Conservation (phyloP, 257 asterid genomes). For the Schizonepeta tenuifolia region DNA sequence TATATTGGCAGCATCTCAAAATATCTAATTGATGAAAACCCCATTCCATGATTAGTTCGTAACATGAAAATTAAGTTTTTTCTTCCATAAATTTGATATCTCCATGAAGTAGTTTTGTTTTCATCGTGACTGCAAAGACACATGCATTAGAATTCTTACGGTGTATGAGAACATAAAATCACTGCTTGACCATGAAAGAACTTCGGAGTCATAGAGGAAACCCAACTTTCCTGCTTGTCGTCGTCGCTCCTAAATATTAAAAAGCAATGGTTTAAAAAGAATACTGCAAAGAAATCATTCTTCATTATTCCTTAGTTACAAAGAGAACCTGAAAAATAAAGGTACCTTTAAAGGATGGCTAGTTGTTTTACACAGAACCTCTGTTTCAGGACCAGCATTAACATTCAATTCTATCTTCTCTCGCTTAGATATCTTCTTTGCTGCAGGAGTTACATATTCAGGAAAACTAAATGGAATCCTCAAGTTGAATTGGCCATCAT, state of each 20-base stretch:
- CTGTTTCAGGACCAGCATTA: slow-evolving; percentile 68
- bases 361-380: slow-evolving; percentile 60
- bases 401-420: slow-evolving; percentile 80
- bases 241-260: slow-evolving; percentile 53
- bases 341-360: slow-evolving; percentile 91
- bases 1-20: slow-evolving; percentile 15
- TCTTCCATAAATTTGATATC: not conserved
- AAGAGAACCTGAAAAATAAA: slow-evolving; percentile 22
- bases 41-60: not conserved
- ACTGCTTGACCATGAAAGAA: slow-evolving; percentile 78
- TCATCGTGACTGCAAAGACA: slow-evolving; percentile 10
- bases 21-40: not conserved
- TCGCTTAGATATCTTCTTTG: slow-evolving; percentile 74
- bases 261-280: slow-evolving; percentile 11
- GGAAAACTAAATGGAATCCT: slow-evolving; percentile 86
- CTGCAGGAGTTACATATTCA: slow-evolving; percentile 83
- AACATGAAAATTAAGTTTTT: slow-evolving; percentile 15
- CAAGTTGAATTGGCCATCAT: slow-evolving; percentile 68
- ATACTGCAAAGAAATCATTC: slow-evolving; percentile 11
- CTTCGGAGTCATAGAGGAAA: slow-evolving; percentile 74
- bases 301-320: slow-evolving; percentile 17
- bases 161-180: slow-evolving; percentile 65
- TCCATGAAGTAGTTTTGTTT: not conserved
- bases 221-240: slow-evolving; percentile 72
- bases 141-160: slow-evolving; percentile 46